Conservation (phyloP, 495 filamentous ascomycete species). For the Delitschia confertaspora region DNA sequence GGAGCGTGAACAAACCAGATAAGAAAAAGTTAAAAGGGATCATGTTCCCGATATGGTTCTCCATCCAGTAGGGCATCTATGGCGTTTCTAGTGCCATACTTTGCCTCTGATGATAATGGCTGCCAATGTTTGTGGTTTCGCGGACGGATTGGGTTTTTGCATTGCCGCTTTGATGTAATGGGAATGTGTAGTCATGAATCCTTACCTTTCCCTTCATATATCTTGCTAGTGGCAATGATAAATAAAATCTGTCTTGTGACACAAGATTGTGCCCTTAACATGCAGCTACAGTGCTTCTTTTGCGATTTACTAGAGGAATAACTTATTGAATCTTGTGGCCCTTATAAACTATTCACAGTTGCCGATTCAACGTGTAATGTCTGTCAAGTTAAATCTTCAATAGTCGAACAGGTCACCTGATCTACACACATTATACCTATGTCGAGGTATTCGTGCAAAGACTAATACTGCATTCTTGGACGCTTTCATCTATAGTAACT, state of each 20-base stretch:
- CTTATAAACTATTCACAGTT: too few relatives aligned
- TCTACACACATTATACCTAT: too few relatives aligned
- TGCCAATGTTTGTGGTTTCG: slow-evolving; percentile 21
- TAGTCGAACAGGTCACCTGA: too few relatives aligned
- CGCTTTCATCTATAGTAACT: too few relatives aligned
- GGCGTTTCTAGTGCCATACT: slow-evolving; percentile 21
- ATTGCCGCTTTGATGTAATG: slow-evolving; percentile 24
- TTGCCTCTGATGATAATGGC: slow-evolving; percentile 17
- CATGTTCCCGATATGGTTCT: slow-evolving; percentile 5
- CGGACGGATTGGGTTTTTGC: slow-evolving; percentile 27
- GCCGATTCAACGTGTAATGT: too few relatives aligned
- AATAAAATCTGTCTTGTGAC: slow-evolving; percentile 6
- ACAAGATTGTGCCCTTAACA: too few relatives aligned
- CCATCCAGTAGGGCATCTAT: slow-evolving; percentile 12
- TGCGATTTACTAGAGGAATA: too few relatives aligned
- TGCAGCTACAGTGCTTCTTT: too few relatives aligned
- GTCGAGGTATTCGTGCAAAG: too few relatives aligned
- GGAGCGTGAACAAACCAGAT: slow-evolving; percentile 12
- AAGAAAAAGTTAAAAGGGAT: slow-evolving; percentile 8
- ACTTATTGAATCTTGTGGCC: too few relatives aligned
- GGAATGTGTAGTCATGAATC: slow-evolving; percentile 24
- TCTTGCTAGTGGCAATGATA: slow-evolving; percentile 17
- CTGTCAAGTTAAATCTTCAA: too few relatives aligned
- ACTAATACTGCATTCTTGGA: too few relatives aligned
- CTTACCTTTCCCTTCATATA: slow-evolving; percentile 13